These are phyloP conservation scores for Ilex asprella DNA, from an alignment of 257 asterid genomes.

Conservation along the genomic window DNA sequence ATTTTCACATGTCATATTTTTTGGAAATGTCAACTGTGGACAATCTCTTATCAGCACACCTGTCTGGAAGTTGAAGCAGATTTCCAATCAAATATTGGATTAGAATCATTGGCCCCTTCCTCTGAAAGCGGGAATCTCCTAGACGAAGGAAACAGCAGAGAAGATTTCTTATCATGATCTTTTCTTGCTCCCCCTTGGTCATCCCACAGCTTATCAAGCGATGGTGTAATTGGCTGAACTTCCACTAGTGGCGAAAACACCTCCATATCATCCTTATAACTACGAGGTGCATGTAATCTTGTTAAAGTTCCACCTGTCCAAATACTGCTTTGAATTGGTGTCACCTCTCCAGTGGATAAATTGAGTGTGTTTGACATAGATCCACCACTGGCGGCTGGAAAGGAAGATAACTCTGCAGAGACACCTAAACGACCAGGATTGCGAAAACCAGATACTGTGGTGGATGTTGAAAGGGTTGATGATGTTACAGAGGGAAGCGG, in stretches of 20 bases:
- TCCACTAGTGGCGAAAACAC: slow-evolving; percentile 95
- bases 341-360: slow-evolving; percentile 50
- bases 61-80: slow-evolving; percentile 53
- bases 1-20: too few species aligned
- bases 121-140: slow-evolving; percentile 65
- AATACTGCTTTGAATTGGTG: slow-evolving; percentile 62
- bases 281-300: slow-evolving; percentile 75
- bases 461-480: slow-evolving; percentile 46
- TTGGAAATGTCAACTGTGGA: too few species aligned
- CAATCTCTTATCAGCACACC: slow-evolving; percentile 27
- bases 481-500: slow-evolving; percentile 87
- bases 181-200: slow-evolving; percentile 55
- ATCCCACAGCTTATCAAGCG: slow-evolving; percentile 75
- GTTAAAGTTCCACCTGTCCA: slow-evolving; percentile 57
- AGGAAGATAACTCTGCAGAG: slow-evolving; percentile 54
- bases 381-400: slow-evolving; percentile 36
- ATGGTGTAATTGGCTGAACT: slow-evolving; percentile 89
- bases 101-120: slow-evolving; percentile 52
- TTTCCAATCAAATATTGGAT: slow-evolving; percentile 71
- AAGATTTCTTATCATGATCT: slow-evolving; percentile 49
- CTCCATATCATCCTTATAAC: slow-evolving; percentile 94
- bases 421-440: slow-evolving; percentile 49
- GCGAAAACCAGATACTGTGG: slow-evolving; percentile 54
- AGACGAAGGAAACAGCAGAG: slow-evolving; percentile 52
- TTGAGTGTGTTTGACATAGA: slow-evolving; percentile 39